Base-by-base conservation (phyloP, 2,329 filamentous ascomycete species). In the Arthrinium puccinioides region DNA sequence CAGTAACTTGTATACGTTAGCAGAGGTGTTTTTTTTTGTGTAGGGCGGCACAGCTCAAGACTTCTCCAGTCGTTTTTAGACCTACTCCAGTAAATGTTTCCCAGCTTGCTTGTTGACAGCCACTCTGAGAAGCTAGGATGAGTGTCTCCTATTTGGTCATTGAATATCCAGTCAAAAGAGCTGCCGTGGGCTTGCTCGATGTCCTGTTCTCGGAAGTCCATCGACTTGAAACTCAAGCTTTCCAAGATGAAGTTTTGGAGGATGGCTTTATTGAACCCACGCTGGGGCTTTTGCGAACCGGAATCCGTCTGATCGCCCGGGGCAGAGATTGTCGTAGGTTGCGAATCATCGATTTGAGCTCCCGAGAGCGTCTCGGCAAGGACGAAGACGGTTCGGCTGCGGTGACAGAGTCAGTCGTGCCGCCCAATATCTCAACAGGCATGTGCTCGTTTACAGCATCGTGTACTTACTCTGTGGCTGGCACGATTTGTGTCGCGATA, bases 151-250 rank as follows among this genome's bases (percentile, higher is more conserved):
- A 2, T 31, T 15, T 25, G 37, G 3, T 42, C 33, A 6, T 50
- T 41, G 26, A 62, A 63, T 2, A 62, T 54, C 62, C 62, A 64
- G 23, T 61, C 49, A 21, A 64, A 57, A 0, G 62, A 64, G 6
- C 50, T 45, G 32, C 40, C 30, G 11, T 42, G 32, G 3, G 40
- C 36, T 8, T 36, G 23, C 14, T 35, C 36, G 4, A 42, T 35
- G 19, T 42, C 40, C 21, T 42, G 33, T n/a, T 38, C 36, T 3
- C 40, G 40, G 9, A 27, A 35, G 3, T 20, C 36, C 40, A 42
- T 42, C 13, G 40, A 38, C 19, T 39, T 42, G 32, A 38, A 42
- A 9, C 40, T 36, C n/a, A 42, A 13, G 25, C 32, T 42, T 18
- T 42, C 40, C 6, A 42, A 36, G 13, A 42, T 42, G 11, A 42